Base-by-base conservation (phyloP, 345 rosid species). In the Populus deltoides region DNA sequence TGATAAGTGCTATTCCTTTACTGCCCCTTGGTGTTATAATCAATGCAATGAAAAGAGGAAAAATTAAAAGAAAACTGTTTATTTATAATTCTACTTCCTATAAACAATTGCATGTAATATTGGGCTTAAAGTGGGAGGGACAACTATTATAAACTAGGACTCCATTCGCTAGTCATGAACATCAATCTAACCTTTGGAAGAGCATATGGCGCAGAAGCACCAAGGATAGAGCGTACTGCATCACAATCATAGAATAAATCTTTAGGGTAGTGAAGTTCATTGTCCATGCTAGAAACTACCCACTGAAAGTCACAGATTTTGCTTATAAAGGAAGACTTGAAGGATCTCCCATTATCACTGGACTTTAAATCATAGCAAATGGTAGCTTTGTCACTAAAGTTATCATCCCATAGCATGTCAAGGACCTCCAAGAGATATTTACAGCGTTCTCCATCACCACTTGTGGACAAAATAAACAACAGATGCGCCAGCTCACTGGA, bases 161-260 rank as follows among this genome's bases (percentile, higher is more conserved):
- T 8, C 43, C 49, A 18, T 53, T 38, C 6, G 35, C n/a, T 47
- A 33, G 20, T 10, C 33, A 57, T 33, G 45, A 62, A 65, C 5
- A 63, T 7, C 31, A 75, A 80, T 83, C 95, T 70, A 82, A 96
- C 99, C 99, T 92, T 93, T 66, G 99, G 98, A 85, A 89, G 87
- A 75, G 90, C 88, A 81, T 89, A 95, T 5, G 99, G 98, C 77
- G 96, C 98, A 68, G 79, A 85, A 61, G 84, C 81, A 76, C 99
- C 99, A 36, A 95, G 90, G 73, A 93, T 80, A 41, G 89, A 86
- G 72, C 82, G 91, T 79, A 95, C 96, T 51, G 88, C 85, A 83
- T 92, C 97, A 84, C 94, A 92, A 65, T 93, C 97, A 76, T 89
- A 84, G 83, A 90, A 95, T 76, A 95, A 82, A 66, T 91, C 92